Percentiles rank a stretch among this genome's conserved stretches.
These are phyloP conservation scores for Rhinocladiella mackenziei DNA, from an alignment of 2,329 filamentous ascomycete species.

Conservation along the genomic window DNA sequence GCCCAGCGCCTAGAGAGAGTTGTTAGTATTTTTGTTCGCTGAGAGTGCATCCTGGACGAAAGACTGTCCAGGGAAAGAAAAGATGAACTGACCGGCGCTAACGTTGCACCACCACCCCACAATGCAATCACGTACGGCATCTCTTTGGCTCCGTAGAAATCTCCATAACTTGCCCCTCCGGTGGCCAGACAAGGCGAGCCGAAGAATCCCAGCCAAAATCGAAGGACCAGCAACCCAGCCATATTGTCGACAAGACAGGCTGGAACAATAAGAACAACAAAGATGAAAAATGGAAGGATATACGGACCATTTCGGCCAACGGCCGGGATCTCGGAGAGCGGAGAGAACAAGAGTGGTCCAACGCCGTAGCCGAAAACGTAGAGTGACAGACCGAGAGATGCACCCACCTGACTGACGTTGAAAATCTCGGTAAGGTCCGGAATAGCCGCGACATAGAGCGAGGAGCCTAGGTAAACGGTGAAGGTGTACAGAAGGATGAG, in stretches of 20 bases:
- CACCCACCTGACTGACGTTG: conserved; percentile 29
- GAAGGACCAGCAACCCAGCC: conserved; percentile 58
- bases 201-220: conserved; percentile 63
- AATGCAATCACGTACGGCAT: conserved; percentile 56
- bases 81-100: background rate
- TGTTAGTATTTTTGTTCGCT: too few relatives aligned
- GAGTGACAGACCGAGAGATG: conserved; percentile 33
- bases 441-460: conserved; percentile 32
- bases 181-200: conserved; percentile 62
- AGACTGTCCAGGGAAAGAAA: conserved; percentile 43
- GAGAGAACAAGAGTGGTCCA: conserved; percentile 57
- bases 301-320: conserved; percentile 66
- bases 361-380: conserved; percentile 49
- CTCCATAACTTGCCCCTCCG: conserved; percentile 44
- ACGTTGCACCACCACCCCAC: conserved; percentile 43
- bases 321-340: conserved; percentile 61
- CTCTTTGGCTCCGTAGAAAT: conserved; percentile 45
- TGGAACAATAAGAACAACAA: conserved; percentile 64
- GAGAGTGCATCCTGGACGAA: too few relatives aligned
- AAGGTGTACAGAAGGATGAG: conserved; percentile 35
- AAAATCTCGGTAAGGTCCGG: conserved; percentile 27
- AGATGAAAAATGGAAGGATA: conserved; percentile 62
- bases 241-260: conserved; percentile 61
- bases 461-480: conserved; percentile 35
- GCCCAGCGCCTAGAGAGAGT: conserved; percentile 35